Conservation (phyloP, 148 eudicot species). For the Persicaria tinctoria region DNA sequence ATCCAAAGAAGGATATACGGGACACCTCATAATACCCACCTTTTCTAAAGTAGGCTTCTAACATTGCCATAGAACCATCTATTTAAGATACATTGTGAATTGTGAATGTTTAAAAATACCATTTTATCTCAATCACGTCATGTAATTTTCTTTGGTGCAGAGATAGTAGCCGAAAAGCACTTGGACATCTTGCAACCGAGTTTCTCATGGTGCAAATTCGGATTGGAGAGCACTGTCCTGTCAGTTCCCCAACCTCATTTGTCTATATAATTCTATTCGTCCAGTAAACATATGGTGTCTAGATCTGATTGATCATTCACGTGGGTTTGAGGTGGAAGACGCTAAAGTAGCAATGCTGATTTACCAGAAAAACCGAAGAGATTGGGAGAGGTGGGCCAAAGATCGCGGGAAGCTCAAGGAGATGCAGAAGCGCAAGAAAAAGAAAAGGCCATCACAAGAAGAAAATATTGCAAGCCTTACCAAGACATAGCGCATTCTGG, state of each 20-base stretch:
- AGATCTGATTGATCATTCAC: neutral
- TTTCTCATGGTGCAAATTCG: constrained; percentile 76
- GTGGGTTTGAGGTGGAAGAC: constrained; percentile 52
- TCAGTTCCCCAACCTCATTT: constrained; percentile 27
- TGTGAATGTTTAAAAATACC: neutral
- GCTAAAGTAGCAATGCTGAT: constrained; percentile 93
- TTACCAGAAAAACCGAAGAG: constrained; percentile 60
- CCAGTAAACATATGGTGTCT: no score
- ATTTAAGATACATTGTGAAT: neutral
- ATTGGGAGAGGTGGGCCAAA: constrained; percentile 73
- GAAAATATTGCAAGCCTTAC: neutral
- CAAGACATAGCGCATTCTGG: neutral
- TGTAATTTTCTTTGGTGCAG: constrained; percentile 25
- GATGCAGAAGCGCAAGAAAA: constrained; percentile 73
- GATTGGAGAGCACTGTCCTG: constrained; percentile 96
- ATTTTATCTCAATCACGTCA: neutral
- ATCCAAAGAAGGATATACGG: constrained; percentile 74
- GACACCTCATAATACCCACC: constrained; percentile 87
- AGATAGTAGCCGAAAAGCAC: constrained; percentile 70
- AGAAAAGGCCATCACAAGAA: constrained; percentile 24
- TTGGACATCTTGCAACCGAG: constrained; percentile 74
- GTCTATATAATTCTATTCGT: neutral
- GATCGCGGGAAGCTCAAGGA: constrained; percentile 41
- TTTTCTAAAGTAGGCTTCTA: constrained; percentile 56
- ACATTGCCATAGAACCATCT: neutral